Base-by-base conservation (phyloP, 495 filamentous ascomycete genomes). In the Chlorociboria aeruginascens region DNA sequence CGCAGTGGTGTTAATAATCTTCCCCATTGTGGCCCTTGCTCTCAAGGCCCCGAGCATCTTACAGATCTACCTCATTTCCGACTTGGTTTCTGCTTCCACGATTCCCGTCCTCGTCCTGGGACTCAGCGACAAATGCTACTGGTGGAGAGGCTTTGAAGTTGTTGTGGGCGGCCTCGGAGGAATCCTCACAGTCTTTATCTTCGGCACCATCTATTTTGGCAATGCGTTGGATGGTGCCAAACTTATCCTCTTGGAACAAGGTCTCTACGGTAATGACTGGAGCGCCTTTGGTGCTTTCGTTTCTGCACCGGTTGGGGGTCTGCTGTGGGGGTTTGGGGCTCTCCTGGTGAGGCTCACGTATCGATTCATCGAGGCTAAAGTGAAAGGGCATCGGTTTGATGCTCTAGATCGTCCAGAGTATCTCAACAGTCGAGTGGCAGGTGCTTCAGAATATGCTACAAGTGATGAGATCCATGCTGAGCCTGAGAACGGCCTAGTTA, bases 211-310 rank as follows among this genome's bases (percentile, higher is more conserved):
- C 31, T 88, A 81, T 64, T 73, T 75, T 54, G 81, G 77, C 17
- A 73, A 78, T 54, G 77, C 79, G 4, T 59, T 72, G n/a, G 50
- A 69, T 29, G 83, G 79, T 7, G 81, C 70, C 9, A 69, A 81
- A 50, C 70, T 88, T 16, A 69, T 88, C 47, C 64, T 88, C 14
- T 63, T 88, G n/a, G 67, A 83, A 52, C 63, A 76, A 45, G 83
- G 84, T 0, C 65, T 88, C 11, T 88, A 83, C 60, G 74, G 67
- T 0, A 68, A 75, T 35, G 83, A 85, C 55, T 88, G 83, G 83
- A 78, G 76, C 50, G 79, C 71, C 7, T 88, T 88, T 56, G 83
- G 83, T 42, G 82, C 82, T n/a, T 88, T 87, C 45, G 70, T 86
- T 9, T 83, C 78, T n/a, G 81, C 81, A 6, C 83, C 83, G 1